These are phyloP conservation scores for Sclerotinia borealis DNA, from an alignment of 2,329 filamentous ascomycete genomes.

Conservation along the genomic window DNA sequence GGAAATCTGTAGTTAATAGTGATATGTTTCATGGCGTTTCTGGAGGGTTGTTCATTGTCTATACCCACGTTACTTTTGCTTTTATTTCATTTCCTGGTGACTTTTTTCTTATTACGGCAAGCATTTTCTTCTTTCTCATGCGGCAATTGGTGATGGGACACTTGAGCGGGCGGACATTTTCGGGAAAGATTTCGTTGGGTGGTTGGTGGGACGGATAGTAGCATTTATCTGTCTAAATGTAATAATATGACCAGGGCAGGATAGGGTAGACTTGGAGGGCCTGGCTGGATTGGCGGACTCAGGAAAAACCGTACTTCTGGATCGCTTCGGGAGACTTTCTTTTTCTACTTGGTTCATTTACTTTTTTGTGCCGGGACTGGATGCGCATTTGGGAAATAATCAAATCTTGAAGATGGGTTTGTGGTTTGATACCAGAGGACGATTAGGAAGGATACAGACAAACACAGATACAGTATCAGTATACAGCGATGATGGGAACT, in stretches of 20 bases:
- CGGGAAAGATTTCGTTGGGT: background rate
- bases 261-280: constrained; percentile 1
- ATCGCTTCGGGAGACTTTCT: background rate
- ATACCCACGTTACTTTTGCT: constrained; percentile 15
- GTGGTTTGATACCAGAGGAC: constrained; percentile 1
- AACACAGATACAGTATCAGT: background rate
- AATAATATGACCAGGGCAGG: constrained; percentile 3
- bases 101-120: background rate
- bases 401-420: background rate
- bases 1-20: constrained; percentile 2
- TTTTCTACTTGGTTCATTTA: constrained; percentile 2
- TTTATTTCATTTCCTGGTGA: background rate
- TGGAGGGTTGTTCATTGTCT: constrained; percentile 9
- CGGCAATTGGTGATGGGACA: background rate
- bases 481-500: background rate
- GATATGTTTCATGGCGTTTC: background rate
- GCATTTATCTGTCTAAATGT: constrained; percentile 2
- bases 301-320: constrained; percentile 4
- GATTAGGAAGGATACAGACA: background rate
- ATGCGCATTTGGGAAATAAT: background rate
- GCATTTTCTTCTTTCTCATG: background rate
- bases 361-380: background rate
- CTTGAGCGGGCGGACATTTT: background rate
- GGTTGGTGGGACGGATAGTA: background rate
- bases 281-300: constrained; percentile 1